Evolutionary conservation across 176 grass and related monocot species (phyloP).

Genomic region (Oryza coarctata): DNA sequence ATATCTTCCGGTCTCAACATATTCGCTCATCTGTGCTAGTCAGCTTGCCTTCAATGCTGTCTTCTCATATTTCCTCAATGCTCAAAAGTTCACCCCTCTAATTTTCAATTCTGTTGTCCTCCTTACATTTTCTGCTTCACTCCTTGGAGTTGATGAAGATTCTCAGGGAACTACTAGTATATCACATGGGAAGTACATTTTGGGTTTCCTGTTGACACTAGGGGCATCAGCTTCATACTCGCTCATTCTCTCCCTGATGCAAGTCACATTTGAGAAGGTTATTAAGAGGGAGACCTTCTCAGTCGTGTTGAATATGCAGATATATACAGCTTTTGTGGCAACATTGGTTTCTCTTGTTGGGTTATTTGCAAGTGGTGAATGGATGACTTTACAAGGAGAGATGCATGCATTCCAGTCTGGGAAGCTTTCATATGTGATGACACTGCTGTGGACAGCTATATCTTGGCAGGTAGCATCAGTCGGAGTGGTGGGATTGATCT

Average conservation of each 20-base stretch:
- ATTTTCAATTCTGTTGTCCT: slow-evolving; percentile 81
- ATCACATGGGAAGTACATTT: slow-evolving; percentile 43
- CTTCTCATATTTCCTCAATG: slow-evolving; percentile 84
- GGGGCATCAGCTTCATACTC: slow-evolving; percentile 87
- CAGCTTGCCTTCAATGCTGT: slow-evolving; percentile 89
- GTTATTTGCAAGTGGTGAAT: slow-evolving; percentile 81
- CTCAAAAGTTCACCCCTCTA: slow-evolving; percentile 71
- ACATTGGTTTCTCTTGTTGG: slow-evolving; percentile 60
- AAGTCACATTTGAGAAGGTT: slow-evolving; percentile 81
- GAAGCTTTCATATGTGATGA: slow-evolving; percentile 81
- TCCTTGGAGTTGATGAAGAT: slow-evolving; percentile 64
- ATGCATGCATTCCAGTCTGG: slow-evolving; percentile 60
- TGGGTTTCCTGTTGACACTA: slow-evolving; percentile 69
- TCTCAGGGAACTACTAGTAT: slow-evolving; percentile 34
- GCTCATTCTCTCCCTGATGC: slow-evolving; percentile 92
- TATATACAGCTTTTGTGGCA: slow-evolving; percentile 63
- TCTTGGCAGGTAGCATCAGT: slow-evolving; percentile 75
- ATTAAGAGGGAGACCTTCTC: slow-evolving; percentile 76
- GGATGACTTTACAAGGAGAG: slow-evolving; percentile 70
- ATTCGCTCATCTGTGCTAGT: slow-evolving; percentile 88
- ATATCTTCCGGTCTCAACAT: slow-evolving; percentile 89
- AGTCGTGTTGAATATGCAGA: slow-evolving; percentile 72
- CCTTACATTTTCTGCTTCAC: slow-evolving; percentile 73
- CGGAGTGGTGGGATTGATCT: slow-evolving; percentile 84
- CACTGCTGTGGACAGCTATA: slow-evolving; percentile 72